Percentiles rank a stretch among this genome's conserved stretches.
These are phyloP conservation scores for Mortierella sp. DNA, from an alignment of 371 early-diverging fungal species.

Conservation along the genomic window DNA sequence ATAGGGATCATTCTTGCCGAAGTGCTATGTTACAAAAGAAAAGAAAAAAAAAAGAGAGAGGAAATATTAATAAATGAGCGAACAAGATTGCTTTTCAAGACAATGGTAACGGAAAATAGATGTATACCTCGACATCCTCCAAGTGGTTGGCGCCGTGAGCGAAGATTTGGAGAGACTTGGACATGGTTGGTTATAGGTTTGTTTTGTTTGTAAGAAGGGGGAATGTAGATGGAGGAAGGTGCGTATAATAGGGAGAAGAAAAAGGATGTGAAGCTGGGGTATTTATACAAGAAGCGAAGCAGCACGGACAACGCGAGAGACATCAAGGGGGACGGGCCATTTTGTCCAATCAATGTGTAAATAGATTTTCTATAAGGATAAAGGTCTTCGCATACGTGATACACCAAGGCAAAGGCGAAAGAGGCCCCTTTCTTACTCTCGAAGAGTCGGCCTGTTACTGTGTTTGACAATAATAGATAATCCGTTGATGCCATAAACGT, in stretches of 20 bases:
- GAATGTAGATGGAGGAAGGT: not conserved
- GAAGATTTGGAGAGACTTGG: conserved; percentile 23
- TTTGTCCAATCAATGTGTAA: too few species aligned
- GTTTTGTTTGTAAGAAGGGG: conserved; percentile 6
- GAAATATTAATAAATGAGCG: not conserved
- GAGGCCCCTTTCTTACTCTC: too few species aligned
- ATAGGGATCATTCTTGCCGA: conserved; percentile 55
- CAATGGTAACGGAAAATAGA: not conserved
- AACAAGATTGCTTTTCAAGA: not conserved
- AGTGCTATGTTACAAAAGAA: conserved; percentile 6
- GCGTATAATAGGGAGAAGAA: not conserved
- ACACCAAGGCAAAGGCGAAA: too few species aligned
- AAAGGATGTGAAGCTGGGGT: not conserved
- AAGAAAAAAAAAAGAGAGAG: not conserved
- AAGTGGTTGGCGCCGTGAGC: conserved; percentile 17
- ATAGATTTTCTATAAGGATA: too few species aligned
- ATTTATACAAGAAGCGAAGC: not conserved
- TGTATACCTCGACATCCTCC: conserved; percentile 43
- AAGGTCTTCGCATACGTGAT: too few species aligned
- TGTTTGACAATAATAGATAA: too few species aligned
- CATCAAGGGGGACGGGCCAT: too few species aligned
- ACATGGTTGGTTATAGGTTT: conserved; percentile 27
- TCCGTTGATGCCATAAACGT: too few species aligned
- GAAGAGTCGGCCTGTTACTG: too few species aligned
- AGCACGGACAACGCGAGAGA: not conserved